Conservation (phyloP, 441 rosid species). For the Biscutella laevigata region DNA sequence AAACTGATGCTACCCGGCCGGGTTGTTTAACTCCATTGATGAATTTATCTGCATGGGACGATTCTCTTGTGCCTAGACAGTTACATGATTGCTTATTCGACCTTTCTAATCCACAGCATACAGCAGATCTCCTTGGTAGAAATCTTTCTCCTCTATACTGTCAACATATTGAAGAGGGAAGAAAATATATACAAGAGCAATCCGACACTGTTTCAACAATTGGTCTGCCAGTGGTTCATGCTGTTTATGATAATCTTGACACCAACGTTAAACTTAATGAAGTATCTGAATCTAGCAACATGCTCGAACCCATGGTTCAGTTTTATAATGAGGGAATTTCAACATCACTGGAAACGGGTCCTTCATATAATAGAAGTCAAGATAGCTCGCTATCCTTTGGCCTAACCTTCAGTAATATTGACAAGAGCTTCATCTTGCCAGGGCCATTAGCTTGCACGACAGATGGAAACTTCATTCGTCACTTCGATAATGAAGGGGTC, state of each 20-base stretch:
- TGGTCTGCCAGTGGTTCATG: slow-evolving; percentile 34
- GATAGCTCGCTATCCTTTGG: background rate
- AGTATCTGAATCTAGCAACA: slow-evolving; percentile 32
- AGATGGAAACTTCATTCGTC: slow-evolving; percentile 28
- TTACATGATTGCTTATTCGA: slow-evolving; percentile 29
- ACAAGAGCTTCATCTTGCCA: slow-evolving; percentile 15
- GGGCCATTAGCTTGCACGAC: slow-evolving; percentile 26
- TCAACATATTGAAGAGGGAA: slow-evolving; percentile 19
- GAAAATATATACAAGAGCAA: no score
- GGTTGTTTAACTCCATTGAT: no score
- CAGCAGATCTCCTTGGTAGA: slow-evolving; percentile 35
- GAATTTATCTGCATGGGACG: slow-evolving; percentile 30
- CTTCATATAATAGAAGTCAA: slow-evolving; percentile 9
- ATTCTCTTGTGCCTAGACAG: slow-evolving; percentile 31
- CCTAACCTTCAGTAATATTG: slow-evolving; percentile 8
- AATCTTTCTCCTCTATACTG: slow-evolving; percentile 23
- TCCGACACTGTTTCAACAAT: slow-evolving; percentile 30
- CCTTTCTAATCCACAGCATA: slow-evolving; percentile 30
- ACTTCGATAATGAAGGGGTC: background rate
- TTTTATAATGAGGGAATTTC: slow-evolving; percentile 7
- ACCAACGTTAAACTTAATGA: slow-evolving; percentile 45
- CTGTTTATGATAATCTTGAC: slow-evolving; percentile 33
- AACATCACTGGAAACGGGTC: slow-evolving; percentile 11
- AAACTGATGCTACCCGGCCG: no score
- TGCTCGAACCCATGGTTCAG: slow-evolving; percentile 3